Base-by-base conservation (phyloP, 257 asterid genomes). In the Solanum paucissectum region DNA sequence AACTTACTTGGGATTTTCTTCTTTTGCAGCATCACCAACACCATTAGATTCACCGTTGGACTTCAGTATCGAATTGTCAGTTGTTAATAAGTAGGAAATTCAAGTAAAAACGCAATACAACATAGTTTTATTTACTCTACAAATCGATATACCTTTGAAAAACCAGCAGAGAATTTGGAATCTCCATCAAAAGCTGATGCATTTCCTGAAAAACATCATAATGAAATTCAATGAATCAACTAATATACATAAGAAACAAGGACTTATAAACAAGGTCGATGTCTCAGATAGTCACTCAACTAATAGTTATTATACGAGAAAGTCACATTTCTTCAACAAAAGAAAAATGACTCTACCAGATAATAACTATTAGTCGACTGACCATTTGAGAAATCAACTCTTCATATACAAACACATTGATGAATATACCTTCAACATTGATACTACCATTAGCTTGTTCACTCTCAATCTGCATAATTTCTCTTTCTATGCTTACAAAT, bases 391-490 rank as follows among this genome's bases (percentile, higher is more conserved):
- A n/a, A n/a, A n/a, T n/a, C n/a, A n/a, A n/a, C n/a, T n/a, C n/a
- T n/a, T n/a, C n/a, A 6, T 23, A 62, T 76, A 76, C 9, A 6
- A 18, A 82, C 6, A 52, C 7, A 52, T 68, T 7, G 12, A 16
- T 27, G 9, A 64, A 32, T 68, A 44, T 94, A 94, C 98, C 95
- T 91, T 90, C 96, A 69, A 64, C 87, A 25, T 90, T 93, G 34
- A 77, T 32, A 68, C 86, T 76, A 38, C 92, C 95, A 90, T 88
- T 88, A 44, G 83, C 85, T 36, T 88, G 93, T 74, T 92, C 97
- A 88, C 90, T 92, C 89, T 94, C 97, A 92, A 95, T 93, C 92
- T 94, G 98, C 23, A 89, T 75, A 84, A 94, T 94, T 90, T 95
- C 98, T 83, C 88, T 92, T 91, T 95, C 98, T 49, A 90, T 94